phyloP scores from a whole-genome alignment of 306 rosid genomes.

The Cicer chorassanicum region DNA sequence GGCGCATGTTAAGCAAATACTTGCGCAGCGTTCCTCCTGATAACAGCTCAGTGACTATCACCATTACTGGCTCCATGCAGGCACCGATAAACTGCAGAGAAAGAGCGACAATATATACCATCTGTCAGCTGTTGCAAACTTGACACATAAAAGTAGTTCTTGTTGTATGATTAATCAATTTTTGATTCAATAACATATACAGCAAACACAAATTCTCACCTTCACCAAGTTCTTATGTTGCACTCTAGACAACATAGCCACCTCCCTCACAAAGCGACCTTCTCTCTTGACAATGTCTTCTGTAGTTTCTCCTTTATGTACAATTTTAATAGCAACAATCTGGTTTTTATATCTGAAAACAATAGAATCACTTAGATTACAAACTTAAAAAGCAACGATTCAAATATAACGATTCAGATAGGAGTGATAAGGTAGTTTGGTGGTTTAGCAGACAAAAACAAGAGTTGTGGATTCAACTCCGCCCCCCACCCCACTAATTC shows the following conservation, averaged over 20 bases:
- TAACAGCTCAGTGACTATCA: conserved; percentile 91
- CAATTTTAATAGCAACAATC: conserved; percentile 85
- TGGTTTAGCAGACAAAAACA: too few relatives aligned
- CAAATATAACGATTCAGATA: conserved; percentile 19
- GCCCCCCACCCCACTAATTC: not conserved
- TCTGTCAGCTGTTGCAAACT: conserved; percentile 43
- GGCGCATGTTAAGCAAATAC: conserved; percentile 81
- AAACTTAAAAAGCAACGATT: conserved; percentile 27
- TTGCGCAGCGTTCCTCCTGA: conserved; percentile 84
- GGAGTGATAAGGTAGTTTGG: not conserved
- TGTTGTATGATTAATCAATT: conserved; percentile 2
- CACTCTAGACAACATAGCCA: conserved; percentile 86
- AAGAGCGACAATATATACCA: conserved; percentile 38
- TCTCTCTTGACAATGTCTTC: conserved; percentile 80
- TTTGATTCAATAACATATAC: conserved; percentile 37
- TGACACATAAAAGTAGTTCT: conserved; percentile 41
- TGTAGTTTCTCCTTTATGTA: conserved; percentile 77
- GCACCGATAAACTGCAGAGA: conserved; percentile 86
- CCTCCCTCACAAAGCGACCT: conserved; percentile 87
- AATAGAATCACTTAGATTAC: conserved; percentile 34
- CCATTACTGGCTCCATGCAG: conserved; percentile 94
- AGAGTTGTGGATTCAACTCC: not conserved
- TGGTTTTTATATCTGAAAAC: conserved; percentile 75
- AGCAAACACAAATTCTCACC: conserved; percentile 55
- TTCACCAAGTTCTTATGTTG: conserved; percentile 93